phyloP scores from a whole-genome alignment of 345 rosid genomes.

The Reutealis trisperma region DNA sequence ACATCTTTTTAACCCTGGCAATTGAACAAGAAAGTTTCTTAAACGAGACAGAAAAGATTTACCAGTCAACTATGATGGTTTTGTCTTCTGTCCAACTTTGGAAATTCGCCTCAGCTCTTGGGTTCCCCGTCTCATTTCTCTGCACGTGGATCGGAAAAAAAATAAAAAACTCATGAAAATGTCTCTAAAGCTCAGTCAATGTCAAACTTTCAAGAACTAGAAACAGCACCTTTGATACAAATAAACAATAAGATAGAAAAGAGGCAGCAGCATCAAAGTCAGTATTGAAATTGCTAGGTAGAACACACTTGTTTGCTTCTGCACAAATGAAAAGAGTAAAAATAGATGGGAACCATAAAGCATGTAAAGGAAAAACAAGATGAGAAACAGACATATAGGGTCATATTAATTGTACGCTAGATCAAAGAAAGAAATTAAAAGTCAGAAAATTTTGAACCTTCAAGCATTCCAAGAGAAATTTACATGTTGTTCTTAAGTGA shows the following conservation, averaged over 20 bases:
- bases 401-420: not conserved
- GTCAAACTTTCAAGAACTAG: not conserved
- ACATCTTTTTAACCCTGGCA: not conserved
- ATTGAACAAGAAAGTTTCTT: not conserved
- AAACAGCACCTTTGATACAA: constrained; percentile 65
- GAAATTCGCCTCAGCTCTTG: constrained; percentile 78
- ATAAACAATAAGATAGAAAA: constrained; percentile 76
- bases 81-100: constrained; percentile 52
- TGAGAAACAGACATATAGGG: constrained; percentile 3
- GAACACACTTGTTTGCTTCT: constrained; percentile 67
- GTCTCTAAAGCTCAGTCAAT: constrained; percentile 16
- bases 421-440: constrained; percentile 1
- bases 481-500: constrained; percentile 5
- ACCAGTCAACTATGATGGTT: constrained; percentile 38
- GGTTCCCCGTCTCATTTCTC: constrained; percentile 72
- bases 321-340: constrained; percentile 31
- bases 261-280: constrained; percentile 84
- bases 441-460: not conserved
- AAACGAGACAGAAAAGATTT: not conserved
- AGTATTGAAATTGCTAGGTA: constrained; percentile 76
- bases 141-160: constrained; percentile 23
- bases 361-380: constrained; percentile 5
- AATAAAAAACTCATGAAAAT: constrained; percentile 19
- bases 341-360: not conserved
- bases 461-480: not conserved